Evolutionary conservation across 768 basidiomycete genomes (phyloP), one percentile per base, ranked within the genome.

Genomic region (Russula lepida): DNA sequence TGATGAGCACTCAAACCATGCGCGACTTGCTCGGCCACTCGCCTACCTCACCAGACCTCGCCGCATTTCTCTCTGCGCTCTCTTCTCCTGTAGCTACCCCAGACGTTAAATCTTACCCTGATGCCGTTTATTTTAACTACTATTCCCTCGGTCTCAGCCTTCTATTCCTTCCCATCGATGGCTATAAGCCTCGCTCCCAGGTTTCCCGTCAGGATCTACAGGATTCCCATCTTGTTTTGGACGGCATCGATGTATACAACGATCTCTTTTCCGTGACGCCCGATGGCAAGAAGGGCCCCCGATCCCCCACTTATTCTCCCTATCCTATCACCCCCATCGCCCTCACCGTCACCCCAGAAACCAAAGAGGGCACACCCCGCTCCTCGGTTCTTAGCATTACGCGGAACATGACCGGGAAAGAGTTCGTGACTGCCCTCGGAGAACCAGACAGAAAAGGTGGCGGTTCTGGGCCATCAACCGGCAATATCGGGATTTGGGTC

Each of bases 401-500:
- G 7, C 70, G 71, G 32, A 76, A 75, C 51, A 85, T 83, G 25
- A 83, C 82, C 12, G 95, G 92, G 2, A 85, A 86, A 68, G 84
- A 92, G 0, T 84, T 98, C 62, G 88, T 97, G 9, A 67, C 72
- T 28, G 71, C 72, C 48, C 70, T 97, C 48, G 93, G 93, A 11
- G 95, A 98, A 72, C 95, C 95, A 7, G 83, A 83, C 68, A 79
- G 90, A 63, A 98, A 97, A 71, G 95, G 95, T 7, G 93, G 94
- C 23, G 94, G 95, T 1, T 76, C 84, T 9, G 91, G 91, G 0
- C 90, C 91, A 13, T 87, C 86, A 23, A 83, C 84, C 2, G 89
- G 89, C 41, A 91, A 88, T 33, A 89, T 95, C 66, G 86, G 86
- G 30, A 92, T 95, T 66, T 97, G 92, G 91, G 89, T 92, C 65